Conservation (phyloP, 805 yeast genomes). For the Saccharomyces cerevisiae region DNA sequence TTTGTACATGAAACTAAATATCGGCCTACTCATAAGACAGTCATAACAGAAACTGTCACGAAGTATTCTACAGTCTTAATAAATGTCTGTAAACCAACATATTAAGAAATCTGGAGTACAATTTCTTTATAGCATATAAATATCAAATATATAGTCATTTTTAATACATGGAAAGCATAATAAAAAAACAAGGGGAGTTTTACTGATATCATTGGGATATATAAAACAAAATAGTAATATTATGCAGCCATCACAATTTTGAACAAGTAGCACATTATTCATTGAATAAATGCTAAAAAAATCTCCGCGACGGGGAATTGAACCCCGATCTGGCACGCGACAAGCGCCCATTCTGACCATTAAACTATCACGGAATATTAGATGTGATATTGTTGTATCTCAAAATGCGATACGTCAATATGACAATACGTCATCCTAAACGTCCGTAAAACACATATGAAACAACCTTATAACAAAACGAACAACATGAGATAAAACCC, state of each 20-base stretch:
- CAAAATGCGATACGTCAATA: too few relatives aligned
- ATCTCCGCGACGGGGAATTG: not conserved
- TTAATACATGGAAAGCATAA: not conserved
- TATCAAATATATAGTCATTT: not conserved
- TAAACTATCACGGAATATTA: not conserved
- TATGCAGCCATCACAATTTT: not conserved
- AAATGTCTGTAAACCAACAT: not conserved
- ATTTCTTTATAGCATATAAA: not conserved
- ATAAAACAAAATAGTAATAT: not conserved
- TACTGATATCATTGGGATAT: too few relatives aligned
- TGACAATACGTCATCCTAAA: not conserved
- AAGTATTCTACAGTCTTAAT: not conserved
- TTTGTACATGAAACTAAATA: not conserved
- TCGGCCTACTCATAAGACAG: not conserved
- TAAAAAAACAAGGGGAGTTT: too few relatives aligned
- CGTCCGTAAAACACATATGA: too few relatives aligned
- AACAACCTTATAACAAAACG: too few relatives aligned
- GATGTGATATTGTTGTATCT: too few relatives aligned
- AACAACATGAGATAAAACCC: too few relatives aligned
- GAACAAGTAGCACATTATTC: not conserved
- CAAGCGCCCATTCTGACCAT: not conserved
- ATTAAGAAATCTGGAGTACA: not conserved
- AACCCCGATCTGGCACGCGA: not conserved
- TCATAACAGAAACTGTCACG: not conserved
- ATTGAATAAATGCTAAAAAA: not conserved